These are phyloP conservation scores for Salix brachista DNA, from an alignment of 345 rosid species.

Conservation along the genomic window DNA sequence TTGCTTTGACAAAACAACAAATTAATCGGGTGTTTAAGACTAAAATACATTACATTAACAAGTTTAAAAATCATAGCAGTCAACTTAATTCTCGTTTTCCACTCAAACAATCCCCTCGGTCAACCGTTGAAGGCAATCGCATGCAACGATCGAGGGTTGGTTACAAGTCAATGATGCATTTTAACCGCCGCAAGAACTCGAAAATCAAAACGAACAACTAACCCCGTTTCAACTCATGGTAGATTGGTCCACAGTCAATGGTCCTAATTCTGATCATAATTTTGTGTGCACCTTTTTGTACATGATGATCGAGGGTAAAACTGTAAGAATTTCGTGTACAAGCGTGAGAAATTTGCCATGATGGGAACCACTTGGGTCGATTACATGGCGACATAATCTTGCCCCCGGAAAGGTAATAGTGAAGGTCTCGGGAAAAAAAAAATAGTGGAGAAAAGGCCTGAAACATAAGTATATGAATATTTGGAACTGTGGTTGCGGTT, in stretches of 20 bases:
- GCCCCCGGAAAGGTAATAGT: conserved; percentile 31
- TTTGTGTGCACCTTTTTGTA: conserved; percentile 25
- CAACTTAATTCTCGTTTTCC: not conserved
- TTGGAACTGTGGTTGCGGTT: too few relatives aligned
- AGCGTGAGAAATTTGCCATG: conserved; percentile 46
- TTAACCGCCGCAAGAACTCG: conserved; percentile 23
- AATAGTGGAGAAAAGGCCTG: not conserved
- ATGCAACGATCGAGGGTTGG: not conserved
- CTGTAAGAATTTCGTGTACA: conserved; percentile 5
- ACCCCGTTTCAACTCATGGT: conserved; percentile 18
- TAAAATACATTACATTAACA: not conserved
- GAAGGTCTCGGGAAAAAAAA: not conserved
- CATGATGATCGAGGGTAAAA: conserved; percentile 25
- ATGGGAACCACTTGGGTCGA: conserved; percentile 40
- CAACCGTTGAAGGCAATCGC: not conserved
- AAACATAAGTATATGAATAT: not conserved
- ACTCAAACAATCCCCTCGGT: not conserved
- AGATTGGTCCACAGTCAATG: conserved; percentile 39
- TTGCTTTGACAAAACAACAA: not conserved
- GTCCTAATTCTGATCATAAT: conserved; percentile 28
- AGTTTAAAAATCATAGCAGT: not conserved
- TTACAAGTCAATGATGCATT: not conserved
- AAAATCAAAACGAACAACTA: conserved; percentile 26
- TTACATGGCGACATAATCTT: conserved; percentile 49
- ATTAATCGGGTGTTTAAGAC: not conserved